Evolutionary conservation across 768 basidiomycete genomes (phyloP), one percentile per base, ranked within the genome.

Genomic region (Lepiota venenata): DNA sequence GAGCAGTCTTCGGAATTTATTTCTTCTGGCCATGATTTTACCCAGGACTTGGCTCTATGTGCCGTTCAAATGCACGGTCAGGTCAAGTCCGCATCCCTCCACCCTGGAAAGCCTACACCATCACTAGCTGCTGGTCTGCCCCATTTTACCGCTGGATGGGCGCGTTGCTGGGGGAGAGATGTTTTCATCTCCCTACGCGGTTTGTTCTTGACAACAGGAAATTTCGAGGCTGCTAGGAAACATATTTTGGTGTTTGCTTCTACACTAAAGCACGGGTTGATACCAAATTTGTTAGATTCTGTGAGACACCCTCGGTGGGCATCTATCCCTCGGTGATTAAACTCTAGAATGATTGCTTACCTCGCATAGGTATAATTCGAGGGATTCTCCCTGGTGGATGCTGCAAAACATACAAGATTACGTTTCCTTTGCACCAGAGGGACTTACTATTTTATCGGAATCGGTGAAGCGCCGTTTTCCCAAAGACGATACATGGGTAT

Each of bases 301-400:
- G 77, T 88, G 21, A 82, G 85, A 46, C 88, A 74, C 56, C 95
- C 95, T 15, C 78, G 94, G 85, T 92, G 71, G 48, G 76, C 65
- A 1, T 36, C 8, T 32, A 32, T 32, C 18, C 3, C 14, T 40
- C 38, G 3, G 27, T 4, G 10, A 21, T 21, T 36, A 29, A 10
- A 27, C 27, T 16, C 3, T 44, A n/a, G 1, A n/a, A 20, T 25
- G 35, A n/a, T 32, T 16, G 12, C 47, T 25, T 46, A 6, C 44
- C 38, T 0, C 36, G 38, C 16, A 8, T 56, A 90, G 90, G 57
- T 95, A 93, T 70, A 98, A 98, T 69, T 98, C 93, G 4, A 87
- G 97, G 49, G 97, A 99, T 66, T 93, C 93, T 6, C 96, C 97
- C 3, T 98, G 95, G 96, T 98, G 94, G 93, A 96, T 98, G 91